Percentiles rank a stretch among this genome's conserved stretches.
Evolutionary conservation across 768 basidiomycete genomes (phyloP).

Genomic region (Scleroderma bovista): DNA sequence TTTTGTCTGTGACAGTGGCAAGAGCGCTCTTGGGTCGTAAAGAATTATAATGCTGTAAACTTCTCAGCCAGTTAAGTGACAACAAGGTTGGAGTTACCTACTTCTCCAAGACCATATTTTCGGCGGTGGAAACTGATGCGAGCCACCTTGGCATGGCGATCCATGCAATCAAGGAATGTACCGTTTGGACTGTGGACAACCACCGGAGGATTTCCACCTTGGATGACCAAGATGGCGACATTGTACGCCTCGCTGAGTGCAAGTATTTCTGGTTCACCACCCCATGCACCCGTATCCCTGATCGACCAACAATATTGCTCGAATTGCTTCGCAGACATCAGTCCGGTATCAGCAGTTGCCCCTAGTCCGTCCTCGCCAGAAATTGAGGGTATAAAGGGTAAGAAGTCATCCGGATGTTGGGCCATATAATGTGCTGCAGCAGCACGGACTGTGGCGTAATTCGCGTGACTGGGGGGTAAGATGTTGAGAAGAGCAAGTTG

Average conservation of each 20-base stretch:
- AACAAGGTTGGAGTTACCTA: constrained; percentile 32
- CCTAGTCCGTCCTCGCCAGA: constrained; percentile 66
- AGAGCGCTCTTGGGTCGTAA: constrained; percentile 49
- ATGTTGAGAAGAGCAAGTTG: constrained; percentile 76
- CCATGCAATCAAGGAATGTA: constrained; percentile 19
- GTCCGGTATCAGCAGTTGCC: constrained; percentile 50
- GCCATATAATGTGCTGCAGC: constrained; percentile 80
- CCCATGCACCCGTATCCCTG: constrained; percentile 87
- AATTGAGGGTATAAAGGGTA: constrained; percentile 83
- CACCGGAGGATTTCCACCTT: constrained; percentile 72
- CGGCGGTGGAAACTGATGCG: constrained; percentile 88
- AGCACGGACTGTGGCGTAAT: constrained; percentile 54
- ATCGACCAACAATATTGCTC: constrained; percentile 72
- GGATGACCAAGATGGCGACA: constrained; percentile 87
- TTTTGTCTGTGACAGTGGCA: constrained; percentile 24
- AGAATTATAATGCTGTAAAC: constrained; percentile 79
- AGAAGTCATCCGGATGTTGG: constrained; percentile 80
- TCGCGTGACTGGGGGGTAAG: constrained; percentile 51
- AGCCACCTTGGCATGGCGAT: constrained; percentile 37
- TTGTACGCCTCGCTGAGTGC: constrained; percentile 79
- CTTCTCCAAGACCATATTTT: constrained; percentile 96
- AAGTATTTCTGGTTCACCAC: constrained; percentile 94
- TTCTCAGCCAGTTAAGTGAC: constrained; percentile 4
- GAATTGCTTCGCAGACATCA: constrained; percentile 67
- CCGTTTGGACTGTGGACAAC: constrained; percentile 72